Conservation (phyloP, 257 asterid species). For the Solanum ossicruentum region DNA sequence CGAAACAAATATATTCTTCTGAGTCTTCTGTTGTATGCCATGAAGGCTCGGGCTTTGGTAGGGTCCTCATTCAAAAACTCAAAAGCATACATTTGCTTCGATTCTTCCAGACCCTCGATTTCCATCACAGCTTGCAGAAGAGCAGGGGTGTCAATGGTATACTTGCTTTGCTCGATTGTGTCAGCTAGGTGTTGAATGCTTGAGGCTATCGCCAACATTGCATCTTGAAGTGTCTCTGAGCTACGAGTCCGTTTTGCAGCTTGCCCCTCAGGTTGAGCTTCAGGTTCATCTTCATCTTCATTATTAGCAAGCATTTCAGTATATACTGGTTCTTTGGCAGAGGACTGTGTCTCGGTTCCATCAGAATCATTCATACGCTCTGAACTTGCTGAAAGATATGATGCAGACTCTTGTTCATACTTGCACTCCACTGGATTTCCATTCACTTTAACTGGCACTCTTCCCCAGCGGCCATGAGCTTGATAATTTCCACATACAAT, state of each 20-base stretch:
- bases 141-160: not conserved
- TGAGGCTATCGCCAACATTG: not conserved
- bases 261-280: not conserved
- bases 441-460: not conserved
- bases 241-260: not conserved
- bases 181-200: not conserved
- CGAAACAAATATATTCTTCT: not conserved
- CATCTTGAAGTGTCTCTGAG: not conserved
- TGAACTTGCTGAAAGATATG: not conserved
- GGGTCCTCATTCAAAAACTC: not conserved
- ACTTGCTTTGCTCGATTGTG: not conserved
- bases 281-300: not conserved
- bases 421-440: slow-evolving; percentile 2
- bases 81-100: not conserved
- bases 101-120: not conserved
- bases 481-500: not conserved
- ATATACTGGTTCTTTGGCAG: not conserved
- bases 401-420: not conserved
- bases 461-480: not conserved
- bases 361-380: not conserved
- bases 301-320: not conserved
- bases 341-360: not conserved
- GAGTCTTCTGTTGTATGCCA: not conserved
- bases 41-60: not conserved
- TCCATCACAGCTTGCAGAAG: not conserved